These are phyloP conservation scores for Chytriomyces sp. DNA, from an alignment of 192 early-diverging fungal species.

Conservation along the genomic window DNA sequence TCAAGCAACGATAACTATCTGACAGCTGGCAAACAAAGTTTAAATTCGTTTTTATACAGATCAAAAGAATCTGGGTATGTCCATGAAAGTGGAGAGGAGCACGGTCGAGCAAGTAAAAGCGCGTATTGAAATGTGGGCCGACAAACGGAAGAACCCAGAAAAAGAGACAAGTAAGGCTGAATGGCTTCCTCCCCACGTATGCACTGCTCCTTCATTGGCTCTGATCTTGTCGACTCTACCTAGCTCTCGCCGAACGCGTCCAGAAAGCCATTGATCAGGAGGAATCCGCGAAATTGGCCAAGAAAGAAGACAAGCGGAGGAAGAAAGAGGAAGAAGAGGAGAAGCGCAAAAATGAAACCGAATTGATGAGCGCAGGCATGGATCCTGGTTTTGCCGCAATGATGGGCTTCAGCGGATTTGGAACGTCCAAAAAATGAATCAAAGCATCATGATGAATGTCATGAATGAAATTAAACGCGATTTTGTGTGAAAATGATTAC, in stretches of 20 bases:
- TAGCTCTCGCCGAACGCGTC: constrained; percentile 71
- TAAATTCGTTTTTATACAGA: constrained; percentile 65
- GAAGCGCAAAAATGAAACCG: constrained; percentile 41
- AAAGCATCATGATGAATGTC: neutral
- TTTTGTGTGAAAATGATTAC: neutral
- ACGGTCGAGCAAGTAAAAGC: constrained; percentile 75
- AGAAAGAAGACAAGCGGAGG: constrained; percentile 50
- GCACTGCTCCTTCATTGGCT: constrained; percentile 5
- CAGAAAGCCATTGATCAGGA: constrained; percentile 67
- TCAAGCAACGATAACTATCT: too few relatives aligned
- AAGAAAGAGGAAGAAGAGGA: constrained; percentile 51
- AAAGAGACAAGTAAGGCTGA: constrained; percentile 56
- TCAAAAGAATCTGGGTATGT: constrained; percentile 77
- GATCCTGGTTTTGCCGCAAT: constrained; percentile 70
- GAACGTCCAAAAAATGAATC: constrained; percentile 19
- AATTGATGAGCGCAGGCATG: constrained; percentile 36
- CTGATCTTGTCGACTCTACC: neutral
- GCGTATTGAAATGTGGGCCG: constrained; percentile 69
- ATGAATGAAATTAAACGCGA: neutral
- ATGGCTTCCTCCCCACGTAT: neutral
- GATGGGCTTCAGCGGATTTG: constrained; percentile 69
- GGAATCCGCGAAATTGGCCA: constrained; percentile 65
- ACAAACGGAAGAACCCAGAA: constrained; percentile 63
- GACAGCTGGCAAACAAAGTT: too few relatives aligned
- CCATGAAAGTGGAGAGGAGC: constrained; percentile 80